These are phyloP conservation scores for Metschnikowia chrysomelidarum DNA, from an alignment of 805 yeast genomes.

Conservation along the genomic window DNA sequence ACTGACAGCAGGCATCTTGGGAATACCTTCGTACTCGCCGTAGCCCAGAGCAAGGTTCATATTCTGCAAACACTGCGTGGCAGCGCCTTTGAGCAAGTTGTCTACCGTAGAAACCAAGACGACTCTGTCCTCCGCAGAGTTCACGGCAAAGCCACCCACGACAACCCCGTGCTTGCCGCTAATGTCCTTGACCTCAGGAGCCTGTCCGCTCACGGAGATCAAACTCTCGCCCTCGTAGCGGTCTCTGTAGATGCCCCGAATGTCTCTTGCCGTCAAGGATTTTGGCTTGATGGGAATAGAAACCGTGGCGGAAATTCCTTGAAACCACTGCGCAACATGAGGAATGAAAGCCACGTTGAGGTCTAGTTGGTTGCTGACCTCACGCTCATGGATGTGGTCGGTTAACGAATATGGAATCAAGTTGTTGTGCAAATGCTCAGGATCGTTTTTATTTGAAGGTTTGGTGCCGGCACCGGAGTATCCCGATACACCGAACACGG, in stretches of 20 bases:
- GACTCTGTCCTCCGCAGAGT: conserved; percentile 82
- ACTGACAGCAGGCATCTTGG: conserved; percentile 37
- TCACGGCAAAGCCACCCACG: conserved; percentile 94
- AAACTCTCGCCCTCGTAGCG: conserved; percentile 84
- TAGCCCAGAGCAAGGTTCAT: conserved; percentile 87
- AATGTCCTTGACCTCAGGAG: conserved; percentile 89
- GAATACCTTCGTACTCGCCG: conserved; percentile 94
- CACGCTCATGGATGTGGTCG: conserved; percentile 95
- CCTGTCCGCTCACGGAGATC: conserved; percentile 83
- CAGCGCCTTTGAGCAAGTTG: conserved; percentile 95
- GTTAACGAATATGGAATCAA: conserved; percentile 94
- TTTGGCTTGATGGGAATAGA: conserved; percentile 76
- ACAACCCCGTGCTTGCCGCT: conserved; percentile 93
- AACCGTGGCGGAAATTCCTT: conserved; percentile 92
- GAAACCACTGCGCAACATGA: conserved; percentile 99
- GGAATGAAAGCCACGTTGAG: conserved; percentile 85
- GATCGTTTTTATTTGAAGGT: conserved; percentile 94
- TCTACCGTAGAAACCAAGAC: conserved; percentile 95
- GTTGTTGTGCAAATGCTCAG: conserved; percentile 70
- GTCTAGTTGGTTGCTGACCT: conserved; percentile 80
- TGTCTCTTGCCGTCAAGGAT: conserved; percentile 72
- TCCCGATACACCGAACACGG: conserved; percentile 94
- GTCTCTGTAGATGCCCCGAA: conserved; percentile 82
- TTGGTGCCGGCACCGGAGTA: conserved; percentile 99
- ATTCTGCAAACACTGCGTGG: conserved; percentile 97